Evolutionary conservation across 2,329 filamentous ascomycete genomes (phyloP).

Genomic region (Talaromyces sp.): DNA sequence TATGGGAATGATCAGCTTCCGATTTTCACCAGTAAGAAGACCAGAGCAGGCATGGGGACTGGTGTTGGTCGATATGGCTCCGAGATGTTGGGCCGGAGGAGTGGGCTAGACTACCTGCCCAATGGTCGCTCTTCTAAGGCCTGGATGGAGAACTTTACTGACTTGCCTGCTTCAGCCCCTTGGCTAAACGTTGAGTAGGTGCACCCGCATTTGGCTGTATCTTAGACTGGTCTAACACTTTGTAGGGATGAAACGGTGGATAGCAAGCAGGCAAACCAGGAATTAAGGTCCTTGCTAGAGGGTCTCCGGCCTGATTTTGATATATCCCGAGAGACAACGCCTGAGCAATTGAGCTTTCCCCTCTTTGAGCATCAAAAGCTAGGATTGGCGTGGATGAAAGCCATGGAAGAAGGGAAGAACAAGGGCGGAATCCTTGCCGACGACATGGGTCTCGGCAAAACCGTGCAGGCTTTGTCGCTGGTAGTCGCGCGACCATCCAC

Average conservation of each 20-base stretch:
- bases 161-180: background rate
- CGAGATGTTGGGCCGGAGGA: background rate
- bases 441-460: slow-evolving; percentile 82
- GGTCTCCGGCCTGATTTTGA: slow-evolving; percentile 72
- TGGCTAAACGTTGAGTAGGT: slow-evolving; percentile 6
- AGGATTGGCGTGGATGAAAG: slow-evolving; percentile 71
- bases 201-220: background rate
- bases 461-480: slow-evolving; percentile 75
- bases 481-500: slow-evolving; percentile 65
- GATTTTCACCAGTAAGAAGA: background rate
- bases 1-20: background rate
- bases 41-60: background rate
- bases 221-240: slow-evolving; percentile 16
- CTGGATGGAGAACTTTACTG: background rate
- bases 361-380: slow-evolving; percentile 81
- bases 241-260: slow-evolving; percentile 35
- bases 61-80: background rate
- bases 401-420: slow-evolving; percentile 65
- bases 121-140: background rate
- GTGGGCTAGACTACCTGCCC: background rate
- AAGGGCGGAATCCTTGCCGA: slow-evolving; percentile 75
- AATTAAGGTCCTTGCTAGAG: slow-evolving; percentile 65
- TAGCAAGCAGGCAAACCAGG: slow-evolving; percentile 55
- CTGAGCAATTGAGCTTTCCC: slow-evolving; percentile 61
- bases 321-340: slow-evolving; percentile 63